Evolutionary conservation across 2,329 filamentous ascomycete species (phyloP).

Genomic region (Talaromyces atroroseus): DNA sequence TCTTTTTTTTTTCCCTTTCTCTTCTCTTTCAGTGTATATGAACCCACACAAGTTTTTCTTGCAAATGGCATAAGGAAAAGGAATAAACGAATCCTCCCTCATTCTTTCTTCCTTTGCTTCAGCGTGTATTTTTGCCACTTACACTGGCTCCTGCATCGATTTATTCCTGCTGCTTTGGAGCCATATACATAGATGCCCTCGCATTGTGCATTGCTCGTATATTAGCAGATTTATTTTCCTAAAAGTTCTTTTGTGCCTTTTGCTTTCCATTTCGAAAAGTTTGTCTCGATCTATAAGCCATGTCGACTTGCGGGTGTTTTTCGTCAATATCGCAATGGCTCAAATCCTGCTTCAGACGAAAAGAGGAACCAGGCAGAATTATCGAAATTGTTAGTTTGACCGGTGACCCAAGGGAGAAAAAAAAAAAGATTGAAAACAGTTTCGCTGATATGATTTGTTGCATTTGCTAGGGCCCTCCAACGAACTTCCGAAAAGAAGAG

Average conservation of each 20-base stretch:
- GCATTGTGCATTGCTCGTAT: neutral
- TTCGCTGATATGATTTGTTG: neutral
- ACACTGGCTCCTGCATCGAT: slow-evolving; percentile 6
- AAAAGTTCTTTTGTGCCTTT: neutral
- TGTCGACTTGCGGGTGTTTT: slow-evolving; percentile 26
- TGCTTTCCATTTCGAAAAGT: neutral
- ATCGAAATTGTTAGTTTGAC: slow-evolving; percentile 30
- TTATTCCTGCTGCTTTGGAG: neutral
- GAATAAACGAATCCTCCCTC: neutral
- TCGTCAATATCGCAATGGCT: slow-evolving; percentile 30
- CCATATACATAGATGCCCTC: slow-evolving; percentile 8
- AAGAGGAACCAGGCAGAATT: slow-evolving; percentile 19
- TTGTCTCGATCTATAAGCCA: neutral
- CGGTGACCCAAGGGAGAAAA: neutral
- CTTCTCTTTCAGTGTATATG: neutral
- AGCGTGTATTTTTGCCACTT: slow-evolving; percentile 8
- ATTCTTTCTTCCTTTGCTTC: slow-evolving; percentile 6
- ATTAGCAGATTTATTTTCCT: neutral
- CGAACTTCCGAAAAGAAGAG: slow-evolving; percentile 40
- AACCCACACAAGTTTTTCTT: neutral
- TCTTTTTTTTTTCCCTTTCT: neutral
- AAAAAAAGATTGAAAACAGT: too few relatives aligned
- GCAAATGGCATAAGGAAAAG: neutral
- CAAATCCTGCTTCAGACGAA: slow-evolving; percentile 28
- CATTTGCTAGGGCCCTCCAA: slow-evolving; percentile 33